These are phyloP conservation scores for Thraustotheca clavata DNA, from an alignment of 352 stramenopile species.

Conservation along the genomic window DNA sequence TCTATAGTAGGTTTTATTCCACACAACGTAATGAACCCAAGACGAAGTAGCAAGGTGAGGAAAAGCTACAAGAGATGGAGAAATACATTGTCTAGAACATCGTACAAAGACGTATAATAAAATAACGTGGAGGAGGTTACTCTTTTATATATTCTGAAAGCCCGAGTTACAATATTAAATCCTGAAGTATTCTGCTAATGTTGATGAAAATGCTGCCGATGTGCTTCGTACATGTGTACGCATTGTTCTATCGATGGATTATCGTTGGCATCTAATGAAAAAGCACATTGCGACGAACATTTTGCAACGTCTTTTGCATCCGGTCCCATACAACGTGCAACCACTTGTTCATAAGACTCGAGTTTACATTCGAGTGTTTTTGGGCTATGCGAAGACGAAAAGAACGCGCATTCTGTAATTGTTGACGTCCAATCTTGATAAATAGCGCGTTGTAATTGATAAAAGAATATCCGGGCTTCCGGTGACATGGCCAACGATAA, in stretches of 20 bases:
- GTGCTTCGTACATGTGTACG: conserved; percentile 16
- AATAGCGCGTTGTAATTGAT: conserved; percentile 66
- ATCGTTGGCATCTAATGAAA: background rate
- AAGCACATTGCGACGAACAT: background rate
- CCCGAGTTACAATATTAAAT: too few species aligned
- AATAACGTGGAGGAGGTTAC: too few species aligned
- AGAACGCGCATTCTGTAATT: conserved; percentile 21
- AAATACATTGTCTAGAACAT: too few species aligned
- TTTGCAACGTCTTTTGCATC: background rate
- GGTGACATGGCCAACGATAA: conserved; percentile 63
- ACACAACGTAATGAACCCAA: too few species aligned
- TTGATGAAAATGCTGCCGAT: conserved; percentile 1
- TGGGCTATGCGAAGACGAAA: background rate
- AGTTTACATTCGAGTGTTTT: conserved; percentile 14
- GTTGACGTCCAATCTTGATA: conserved; percentile 64
- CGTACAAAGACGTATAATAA: too few species aligned
- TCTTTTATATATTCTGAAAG: too few species aligned
- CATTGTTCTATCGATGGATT: conserved; percentile 18
- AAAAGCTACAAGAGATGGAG: too few species aligned
- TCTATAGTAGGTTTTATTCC: too few species aligned
- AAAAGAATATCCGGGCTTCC: conserved; percentile 58
- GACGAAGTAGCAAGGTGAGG: too few species aligned
- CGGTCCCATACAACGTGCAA: background rate
- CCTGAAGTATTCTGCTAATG: too few species aligned
- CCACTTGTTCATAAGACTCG: conserved; percentile 10